A percentile compares a stretch with the other conserved stretches of the same genome.
Conservation (phyloP, 2,329 filamentous ascomycete genomes). For the Penicillium sp. region DNA sequence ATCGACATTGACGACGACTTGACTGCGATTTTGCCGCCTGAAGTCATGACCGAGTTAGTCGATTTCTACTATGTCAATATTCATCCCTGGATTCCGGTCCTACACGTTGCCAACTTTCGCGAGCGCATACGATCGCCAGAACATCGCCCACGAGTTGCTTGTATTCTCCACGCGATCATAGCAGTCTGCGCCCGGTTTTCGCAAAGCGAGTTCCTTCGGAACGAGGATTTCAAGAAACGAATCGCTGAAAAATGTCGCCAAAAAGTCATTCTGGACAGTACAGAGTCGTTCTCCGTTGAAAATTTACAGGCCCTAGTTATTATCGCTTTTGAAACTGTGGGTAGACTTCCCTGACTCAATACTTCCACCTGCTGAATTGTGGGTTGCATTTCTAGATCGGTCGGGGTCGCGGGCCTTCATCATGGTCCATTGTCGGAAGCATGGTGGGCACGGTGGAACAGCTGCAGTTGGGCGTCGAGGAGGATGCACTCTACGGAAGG, state of each 20-base stretch:
- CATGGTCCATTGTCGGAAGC: constrained; percentile 39
- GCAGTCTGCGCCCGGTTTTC: constrained; percentile 28
- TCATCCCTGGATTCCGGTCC: constrained; percentile 40
- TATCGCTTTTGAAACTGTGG: constrained; percentile 37
- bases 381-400: constrained; percentile 27
- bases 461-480: constrained; percentile 36
- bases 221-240: constrained; percentile 12
- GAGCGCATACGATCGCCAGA: constrained; percentile 22
- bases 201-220: constrained; percentile 18
- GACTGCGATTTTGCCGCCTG: constrained; percentile 8
- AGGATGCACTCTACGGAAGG: constrained; percentile 23
- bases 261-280: constrained; percentile 34
- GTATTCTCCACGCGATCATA: constrained; percentile 29
- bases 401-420: constrained; percentile 35
- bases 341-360: not conserved
- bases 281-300: constrained; percentile 38
- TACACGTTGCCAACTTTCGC: constrained; percentile 35
- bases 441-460: constrained; percentile 41
- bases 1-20: not conserved
- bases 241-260: constrained; percentile 20
- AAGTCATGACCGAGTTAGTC: constrained; percentile 31
- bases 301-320: constrained; percentile 41
- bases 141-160: constrained; percentile 19
- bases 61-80: constrained; percentile 35
- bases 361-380: not conserved